Percentiles rank a stretch among this genome's conserved stretches.
Evolutionary conservation across 176 grass and related monocot species (phyloP).

Genomic region (Saccharum spontaneum): DNA sequence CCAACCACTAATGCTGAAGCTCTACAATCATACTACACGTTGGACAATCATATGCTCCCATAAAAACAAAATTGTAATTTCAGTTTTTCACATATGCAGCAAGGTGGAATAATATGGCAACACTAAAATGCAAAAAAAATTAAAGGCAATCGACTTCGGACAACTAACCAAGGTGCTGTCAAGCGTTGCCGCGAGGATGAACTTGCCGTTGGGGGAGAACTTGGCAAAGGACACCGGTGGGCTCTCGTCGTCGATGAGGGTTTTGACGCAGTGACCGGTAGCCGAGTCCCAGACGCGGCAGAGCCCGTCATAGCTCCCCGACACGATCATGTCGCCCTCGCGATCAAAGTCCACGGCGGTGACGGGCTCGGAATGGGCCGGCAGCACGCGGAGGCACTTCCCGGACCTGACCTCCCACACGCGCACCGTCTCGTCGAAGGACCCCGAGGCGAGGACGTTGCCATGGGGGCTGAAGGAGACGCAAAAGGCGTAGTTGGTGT

Average conservation of each 20-base stretch:
- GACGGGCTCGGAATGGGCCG: conserved; percentile 91
- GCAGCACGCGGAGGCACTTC: conserved; percentile 79
- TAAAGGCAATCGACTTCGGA: neutral
- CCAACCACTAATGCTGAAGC: neutral
- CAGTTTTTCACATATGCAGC: neutral
- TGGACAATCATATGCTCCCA: neutral
- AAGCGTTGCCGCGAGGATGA: conserved; percentile 86
- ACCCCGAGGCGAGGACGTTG: conserved; percentile 81
- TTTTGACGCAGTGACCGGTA: conserved; percentile 87
- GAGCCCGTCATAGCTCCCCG: conserved; percentile 78
- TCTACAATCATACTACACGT: neutral
- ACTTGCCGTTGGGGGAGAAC: conserved; percentile 96
- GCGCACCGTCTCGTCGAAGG: conserved; percentile 92
- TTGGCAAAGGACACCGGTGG: conserved; percentile 73
- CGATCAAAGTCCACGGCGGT: conserved; percentile 86
- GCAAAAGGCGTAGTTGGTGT: conserved; percentile 97
- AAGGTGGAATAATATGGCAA: neutral
- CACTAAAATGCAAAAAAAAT: neutral
- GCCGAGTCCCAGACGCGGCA: conserved; percentile 85
- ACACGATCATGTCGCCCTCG: conserved; percentile 78
- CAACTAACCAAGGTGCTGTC: conserved; percentile 86
- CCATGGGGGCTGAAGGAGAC: conserved; percentile 87
- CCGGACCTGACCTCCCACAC: conserved; percentile 93
- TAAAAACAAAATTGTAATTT: neutral
- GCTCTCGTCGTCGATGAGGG: conserved; percentile 85